Conservation (phyloP, 2,329 filamentous ascomycete genomes). For the Penicillium brevicompactum region DNA sequence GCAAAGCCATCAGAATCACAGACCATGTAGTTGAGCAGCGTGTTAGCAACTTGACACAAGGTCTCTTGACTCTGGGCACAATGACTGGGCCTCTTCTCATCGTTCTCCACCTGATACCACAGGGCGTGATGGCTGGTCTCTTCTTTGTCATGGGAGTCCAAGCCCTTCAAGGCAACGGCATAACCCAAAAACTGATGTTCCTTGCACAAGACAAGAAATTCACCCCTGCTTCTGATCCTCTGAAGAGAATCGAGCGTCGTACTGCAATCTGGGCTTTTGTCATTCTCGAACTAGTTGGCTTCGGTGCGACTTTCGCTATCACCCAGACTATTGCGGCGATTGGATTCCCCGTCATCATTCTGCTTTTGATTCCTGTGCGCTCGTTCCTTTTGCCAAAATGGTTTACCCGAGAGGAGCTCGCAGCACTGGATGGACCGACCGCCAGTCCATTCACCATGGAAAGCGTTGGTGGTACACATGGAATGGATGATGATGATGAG, state of each 20-base stretch:
- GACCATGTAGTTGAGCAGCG: slow-evolving; percentile 68
- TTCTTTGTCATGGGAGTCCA: slow-evolving; percentile 87
- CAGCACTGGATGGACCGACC: slow-evolving; percentile 69
- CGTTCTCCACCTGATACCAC: slow-evolving; percentile 75
- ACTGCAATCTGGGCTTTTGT: slow-evolving; percentile 73
- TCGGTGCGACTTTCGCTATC: slow-evolving; percentile 78
- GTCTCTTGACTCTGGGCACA: slow-evolving; percentile 74
- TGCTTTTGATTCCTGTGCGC: slow-evolving; percentile 68
- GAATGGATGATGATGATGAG: slow-evolving; percentile 36
- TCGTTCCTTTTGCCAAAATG: slow-evolving; percentile 64
- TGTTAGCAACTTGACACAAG: slow-evolving; percentile 75
- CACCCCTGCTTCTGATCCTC: slow-evolving; percentile 60
- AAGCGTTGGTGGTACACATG: slow-evolving; percentile 67
- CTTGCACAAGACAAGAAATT: slow-evolving; percentile 65
- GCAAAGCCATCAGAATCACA: slow-evolving; percentile 64
- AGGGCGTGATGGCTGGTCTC: slow-evolving; percentile 75
- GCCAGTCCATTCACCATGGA: slow-evolving; percentile 77
- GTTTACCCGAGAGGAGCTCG: slow-evolving; percentile 64
- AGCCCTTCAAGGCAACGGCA: slow-evolving; percentile 74
- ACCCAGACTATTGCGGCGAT: slow-evolving; percentile 82
- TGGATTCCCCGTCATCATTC: slow-evolving; percentile 75
- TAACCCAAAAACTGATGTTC: slow-evolving; percentile 74
- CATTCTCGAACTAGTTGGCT: slow-evolving; percentile 66
- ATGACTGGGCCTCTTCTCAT: slow-evolving; percentile 75
- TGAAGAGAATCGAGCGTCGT: slow-evolving; percentile 64